Conservation (phyloP, 2,329 filamentous ascomycete genomes). For the Fonsecaea nubica region DNA sequence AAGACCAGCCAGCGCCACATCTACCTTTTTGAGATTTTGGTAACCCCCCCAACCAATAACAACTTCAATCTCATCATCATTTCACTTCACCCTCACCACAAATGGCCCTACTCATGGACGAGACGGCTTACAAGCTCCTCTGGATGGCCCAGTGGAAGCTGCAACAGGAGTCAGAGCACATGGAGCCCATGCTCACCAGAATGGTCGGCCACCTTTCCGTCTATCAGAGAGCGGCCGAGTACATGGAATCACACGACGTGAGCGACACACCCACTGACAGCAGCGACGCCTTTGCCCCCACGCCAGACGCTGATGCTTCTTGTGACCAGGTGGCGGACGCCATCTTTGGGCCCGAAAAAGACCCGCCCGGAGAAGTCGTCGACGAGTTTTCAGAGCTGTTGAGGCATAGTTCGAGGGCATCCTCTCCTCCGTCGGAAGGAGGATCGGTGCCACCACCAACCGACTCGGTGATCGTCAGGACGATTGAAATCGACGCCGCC, state of each 20-base stretch:
- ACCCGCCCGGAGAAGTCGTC: not conserved
- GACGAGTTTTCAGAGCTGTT: conserved; percentile 3
- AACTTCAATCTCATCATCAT: not conserved
- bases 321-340: conserved; percentile 17
- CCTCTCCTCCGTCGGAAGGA: not conserved
- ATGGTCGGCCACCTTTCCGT: conserved; percentile 27
- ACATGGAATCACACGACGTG: conserved; percentile 15
- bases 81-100: not conserved
- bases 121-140: conserved; percentile 17
- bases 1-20: not conserved
- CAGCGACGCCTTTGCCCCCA: not conserved
- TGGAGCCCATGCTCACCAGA: conserved; percentile 24
- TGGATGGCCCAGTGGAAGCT: conserved; percentile 28
- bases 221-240: conserved; percentile 17
- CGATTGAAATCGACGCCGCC: conserved; percentile 7
- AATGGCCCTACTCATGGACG: conserved; percentile 11
- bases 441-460: not conserved
- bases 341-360: conserved; percentile 17
- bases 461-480: conserved; percentile 3
- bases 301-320: not conserved
- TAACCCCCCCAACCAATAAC: not conserved
- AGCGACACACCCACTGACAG: not conserved
- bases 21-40: not conserved
- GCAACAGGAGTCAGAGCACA: conserved; percentile 22
- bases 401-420: not conserved